Evolutionary conservation across 78 protist species (phyloP).

Genomic region (Blattamonas nauphoetae): DNA sequence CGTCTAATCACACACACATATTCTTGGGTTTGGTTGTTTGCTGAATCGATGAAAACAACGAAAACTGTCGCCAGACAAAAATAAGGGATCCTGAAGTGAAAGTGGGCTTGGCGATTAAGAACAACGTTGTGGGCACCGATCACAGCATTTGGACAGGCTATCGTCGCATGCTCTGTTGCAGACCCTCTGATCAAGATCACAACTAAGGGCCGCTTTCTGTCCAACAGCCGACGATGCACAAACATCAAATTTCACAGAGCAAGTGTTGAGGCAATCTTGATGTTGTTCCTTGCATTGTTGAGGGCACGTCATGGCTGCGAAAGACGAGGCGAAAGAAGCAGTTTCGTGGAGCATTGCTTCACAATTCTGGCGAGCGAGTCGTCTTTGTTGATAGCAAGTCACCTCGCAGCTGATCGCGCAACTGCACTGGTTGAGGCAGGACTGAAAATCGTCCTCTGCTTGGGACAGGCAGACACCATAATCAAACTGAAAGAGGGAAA

Average conservation of each 20-base stretch:
- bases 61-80: too few species aligned
- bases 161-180: neutral
- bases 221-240: neutral
- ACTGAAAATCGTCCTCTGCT: neutral
- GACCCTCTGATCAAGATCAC: neutral
- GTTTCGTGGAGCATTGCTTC: neutral
- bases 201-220: neutral
- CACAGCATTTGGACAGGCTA: neutral
- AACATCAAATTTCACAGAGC: neutral
- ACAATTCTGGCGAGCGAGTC: neutral
- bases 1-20: too few species aligned
- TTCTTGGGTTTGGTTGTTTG: too few species aligned
- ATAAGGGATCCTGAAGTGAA: too few species aligned
- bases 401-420: neutral
- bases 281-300: neutral
- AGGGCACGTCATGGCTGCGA: neutral
- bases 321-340: neutral
- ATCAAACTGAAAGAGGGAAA: too few species aligned
- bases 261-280: neutral
- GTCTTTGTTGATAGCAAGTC: neutral
- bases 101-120: too few species aligned
- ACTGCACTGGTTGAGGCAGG: neutral
- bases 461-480: neutral
- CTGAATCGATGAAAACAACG: too few species aligned
- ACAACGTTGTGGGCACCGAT: neutral